Conservation (phyloP, 495 filamentous ascomycete genomes). For the Neurospora sublineolata region DNA sequence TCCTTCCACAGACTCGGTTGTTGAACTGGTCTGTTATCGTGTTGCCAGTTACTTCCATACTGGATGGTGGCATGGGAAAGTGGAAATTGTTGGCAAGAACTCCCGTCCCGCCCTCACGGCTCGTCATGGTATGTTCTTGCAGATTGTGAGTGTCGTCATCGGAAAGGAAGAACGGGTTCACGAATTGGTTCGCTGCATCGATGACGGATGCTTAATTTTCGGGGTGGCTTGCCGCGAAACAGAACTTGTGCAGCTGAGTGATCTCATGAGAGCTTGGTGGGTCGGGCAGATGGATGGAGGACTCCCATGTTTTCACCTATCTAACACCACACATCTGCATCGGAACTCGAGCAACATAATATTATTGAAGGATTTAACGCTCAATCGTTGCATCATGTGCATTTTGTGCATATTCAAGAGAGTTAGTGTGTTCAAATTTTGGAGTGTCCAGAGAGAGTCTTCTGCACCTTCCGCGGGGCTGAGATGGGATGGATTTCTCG, state of each 20-base stretch:
- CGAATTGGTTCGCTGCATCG: too few relatives aligned
- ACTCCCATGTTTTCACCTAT: background rate
- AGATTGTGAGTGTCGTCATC: too few relatives aligned
- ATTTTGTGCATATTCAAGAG: background rate
- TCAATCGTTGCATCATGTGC: background rate
- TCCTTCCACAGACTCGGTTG: too few relatives aligned
- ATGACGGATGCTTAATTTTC: too few relatives aligned
- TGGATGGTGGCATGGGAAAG: background rate
- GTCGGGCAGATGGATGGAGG: background rate
- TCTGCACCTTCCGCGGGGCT: background rate
- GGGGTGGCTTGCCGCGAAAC: background rate
- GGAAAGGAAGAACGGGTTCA: too few relatives aligned
- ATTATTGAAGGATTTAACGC: fast-evolving
- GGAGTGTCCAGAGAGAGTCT: background rate
- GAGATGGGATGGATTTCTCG: background rate
- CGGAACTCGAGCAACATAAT: fast-evolving
- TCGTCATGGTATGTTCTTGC: background rate
- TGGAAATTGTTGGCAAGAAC: background rate
- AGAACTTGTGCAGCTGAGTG: background rate
- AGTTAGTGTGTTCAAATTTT: too few relatives aligned
- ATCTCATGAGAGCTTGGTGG: background rate
- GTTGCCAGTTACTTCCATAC: too few relatives aligned
- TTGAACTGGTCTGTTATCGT: too few relatives aligned
- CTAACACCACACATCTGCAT: background rate
- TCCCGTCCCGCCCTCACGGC: too few relatives aligned